Evolutionary conservation across 1,284 basidiomycete genomes (phyloP).

Genomic region (Naganishia cerealis): DNA sequence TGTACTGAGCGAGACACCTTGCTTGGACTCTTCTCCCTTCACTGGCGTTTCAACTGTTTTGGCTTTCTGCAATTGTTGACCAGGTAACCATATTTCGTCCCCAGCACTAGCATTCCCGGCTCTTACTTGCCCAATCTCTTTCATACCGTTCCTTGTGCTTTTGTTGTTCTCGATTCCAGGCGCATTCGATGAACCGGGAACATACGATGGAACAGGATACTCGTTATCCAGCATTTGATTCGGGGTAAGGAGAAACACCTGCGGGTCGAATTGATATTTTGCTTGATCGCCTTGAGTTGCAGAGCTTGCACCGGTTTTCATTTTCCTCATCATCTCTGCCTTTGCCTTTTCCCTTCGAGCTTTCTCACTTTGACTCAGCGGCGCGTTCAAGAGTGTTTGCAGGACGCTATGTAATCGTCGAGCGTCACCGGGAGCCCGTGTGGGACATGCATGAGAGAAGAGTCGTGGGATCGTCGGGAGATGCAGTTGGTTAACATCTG

Average conservation of each 20-base stretch:
- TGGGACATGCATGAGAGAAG: conserved; percentile 87
- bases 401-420: conserved; percentile 81
- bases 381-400: conserved; percentile 73
- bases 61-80: neutral
- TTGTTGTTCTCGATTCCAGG: neutral
- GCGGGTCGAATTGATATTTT: conserved; percentile 53
- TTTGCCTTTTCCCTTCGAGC: conserved; percentile 59
- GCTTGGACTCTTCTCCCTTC: conserved; percentile 9
- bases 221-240: conserved; percentile 88
- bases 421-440: conserved; percentile 80
- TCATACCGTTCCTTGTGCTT: neutral
- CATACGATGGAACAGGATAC: conserved; percentile 77
- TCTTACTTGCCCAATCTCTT: conserved; percentile 20
- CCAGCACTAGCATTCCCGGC: conserved; percentile 15
- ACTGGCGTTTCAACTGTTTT: conserved; percentile 5
- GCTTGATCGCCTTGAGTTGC: conserved; percentile 33
- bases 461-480: conserved; percentile 76
- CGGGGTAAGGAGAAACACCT: conserved; percentile 69
- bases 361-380: conserved; percentile 75
- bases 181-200: conserved; percentile 53
- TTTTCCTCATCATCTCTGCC: conserved; percentile 32
- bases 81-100: conserved; percentile 27
- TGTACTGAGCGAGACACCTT: conserved; percentile 11
- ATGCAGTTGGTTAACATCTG: conserved; percentile 36
- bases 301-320: conserved; percentile 14